Evolutionary conservation across 2,329 filamentous ascomycete genomes (phyloP), one percentile per base, ranked within the genome.

Genomic region (Leptosphaerulina australis): DNA sequence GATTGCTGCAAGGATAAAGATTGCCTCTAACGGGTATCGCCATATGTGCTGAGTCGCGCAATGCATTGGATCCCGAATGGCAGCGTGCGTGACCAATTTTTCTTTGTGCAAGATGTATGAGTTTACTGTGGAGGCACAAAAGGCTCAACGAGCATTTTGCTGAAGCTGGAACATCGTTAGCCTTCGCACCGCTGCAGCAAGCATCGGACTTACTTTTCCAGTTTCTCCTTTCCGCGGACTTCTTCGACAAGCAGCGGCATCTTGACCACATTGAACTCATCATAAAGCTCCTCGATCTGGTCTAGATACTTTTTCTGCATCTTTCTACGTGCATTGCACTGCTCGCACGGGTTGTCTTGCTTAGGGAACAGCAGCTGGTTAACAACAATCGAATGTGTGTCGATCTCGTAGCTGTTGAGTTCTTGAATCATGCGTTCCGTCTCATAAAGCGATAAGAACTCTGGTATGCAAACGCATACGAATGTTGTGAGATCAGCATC

Each of bases 261-360:
- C 81, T 93, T 93, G 62, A 99, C 93, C 29, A 99, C 92, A 71
- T 99, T 96, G 79, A 99, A 99, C 74, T 99, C 94, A 69, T 97
- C 92, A 72, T 99, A 99, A 51, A 99, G 78, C 79, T 99, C 94
- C 76, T 96, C 92, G 67, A 97, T 97, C 81, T 99, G 93, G 71
- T 97, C 92, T 33, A 99, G 82, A 72, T 99, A 99, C 79, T 99
- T 99, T 81, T 91, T 94, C 81, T 99, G 94, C 94, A 99, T 99
- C 80, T 95, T 95, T 68, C 92, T 82, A 59, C 94, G 81, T 35
- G 94, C 89, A 70, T 91, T 96, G 77, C 94, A 99, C 79, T 99
- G 94, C 56, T 97, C 91, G 75, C 94, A 99, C 26, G 85, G 83
- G 70, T 88, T 95, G 44, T 86, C 87, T 60, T 87, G 82, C 74